These are phyloP conservation scores for Ophiostoma australiae DNA, from an alignment of 2,329 filamentous ascomycete genomes.

Conservation along the genomic window DNA sequence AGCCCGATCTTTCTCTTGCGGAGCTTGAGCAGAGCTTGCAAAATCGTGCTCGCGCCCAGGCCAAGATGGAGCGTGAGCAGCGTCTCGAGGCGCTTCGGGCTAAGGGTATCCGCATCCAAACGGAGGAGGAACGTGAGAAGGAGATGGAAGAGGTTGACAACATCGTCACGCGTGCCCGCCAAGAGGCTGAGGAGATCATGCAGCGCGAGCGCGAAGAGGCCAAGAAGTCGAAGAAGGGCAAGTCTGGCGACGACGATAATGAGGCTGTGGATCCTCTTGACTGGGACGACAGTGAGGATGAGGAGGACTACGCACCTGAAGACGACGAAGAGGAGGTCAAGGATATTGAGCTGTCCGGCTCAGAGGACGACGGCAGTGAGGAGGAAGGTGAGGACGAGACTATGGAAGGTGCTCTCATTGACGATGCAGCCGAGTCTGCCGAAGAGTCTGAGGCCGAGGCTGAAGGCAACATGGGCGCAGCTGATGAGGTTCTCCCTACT, in stretches of 20 bases:
- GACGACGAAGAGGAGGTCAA: conserved; percentile 21
- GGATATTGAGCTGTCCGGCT: conserved; percentile 17
- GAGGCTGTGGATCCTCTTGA: conserved; percentile 37
- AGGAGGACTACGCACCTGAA: conserved; percentile 32
- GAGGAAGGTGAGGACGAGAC: conserved; percentile 29
- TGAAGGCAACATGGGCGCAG: neutral
- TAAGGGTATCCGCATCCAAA: conserved; percentile 77
- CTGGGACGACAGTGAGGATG: conserved; percentile 38
- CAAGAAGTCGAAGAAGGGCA: conserved; percentile 55
- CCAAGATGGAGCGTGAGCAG: conserved; percentile 68
- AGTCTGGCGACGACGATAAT: conserved; percentile 49
- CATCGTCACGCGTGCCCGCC: conserved; percentile 75
- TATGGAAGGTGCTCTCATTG: conserved; percentile 29
- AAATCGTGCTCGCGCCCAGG: conserved; percentile 72
- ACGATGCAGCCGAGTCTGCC: conserved; percentile 25
- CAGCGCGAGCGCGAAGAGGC: conserved; percentile 68
- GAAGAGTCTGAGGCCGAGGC: conserved; percentile 35
- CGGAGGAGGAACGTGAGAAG: conserved; percentile 76
- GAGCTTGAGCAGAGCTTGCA: conserved; percentile 54
- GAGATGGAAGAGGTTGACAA: conserved; percentile 83
- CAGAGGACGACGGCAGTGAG: conserved; percentile 26
- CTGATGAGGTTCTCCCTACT: conserved; percentile 18
- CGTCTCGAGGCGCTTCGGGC: conserved; percentile 70
- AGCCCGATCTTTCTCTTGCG: conserved; percentile 42
- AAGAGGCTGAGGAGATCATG: conserved; percentile 74